Base-by-base conservation (phyloP, 2,329 filamentous ascomycete genomes). In the Calonectria hawksworthii region DNA sequence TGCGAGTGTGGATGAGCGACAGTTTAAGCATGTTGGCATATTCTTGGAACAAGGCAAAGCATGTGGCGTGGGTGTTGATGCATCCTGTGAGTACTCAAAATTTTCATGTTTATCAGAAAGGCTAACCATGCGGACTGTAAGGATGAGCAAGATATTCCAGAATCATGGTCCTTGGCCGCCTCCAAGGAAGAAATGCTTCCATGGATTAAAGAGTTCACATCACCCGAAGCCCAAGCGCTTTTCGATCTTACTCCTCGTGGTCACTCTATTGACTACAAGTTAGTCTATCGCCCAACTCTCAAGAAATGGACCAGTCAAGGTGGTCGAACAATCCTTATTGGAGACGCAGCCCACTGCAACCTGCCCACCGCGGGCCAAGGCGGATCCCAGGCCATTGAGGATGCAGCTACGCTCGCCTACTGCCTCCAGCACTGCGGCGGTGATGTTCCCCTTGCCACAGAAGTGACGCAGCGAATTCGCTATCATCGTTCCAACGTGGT, bases 61-160 rank as follows among this genome's bases (percentile, higher is more conserved):
- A 72, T 13, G 44, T 72, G 14, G 70, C 63, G 21, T 72, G 70
- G 70, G 70, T 72, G n/a, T 41, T 72, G 28, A 68, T 68, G 28
- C 70, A 72, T 52, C 63, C 63, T 41, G 70, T 72, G 50, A 41
- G 56, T 23, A 21, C 18, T 9, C 13, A 21, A 21, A 21, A 8
- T 9, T 8, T 18, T 44, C 16, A 44, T n/a, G 18, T 1, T 9
- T 6, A 44, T 1, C 2, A 44, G 8, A 44, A 44, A n/a, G 11
- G 13, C 18, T 44, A 9, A 44, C 18, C 3, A 44, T 44, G 14
- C n/a, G 6, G 7, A 6, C 3, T 54, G 14, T 14, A 28, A 52
- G 52, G 52, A 56, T 34, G 30, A 56, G 8, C 8, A 56, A 56
- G 52, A 56, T 13, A 56, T 56, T 14, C 52, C 52, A n/a, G 52